Conservation (phyloP, 805 yeast species). For the Metschnikowia bowlesiae region DNA sequence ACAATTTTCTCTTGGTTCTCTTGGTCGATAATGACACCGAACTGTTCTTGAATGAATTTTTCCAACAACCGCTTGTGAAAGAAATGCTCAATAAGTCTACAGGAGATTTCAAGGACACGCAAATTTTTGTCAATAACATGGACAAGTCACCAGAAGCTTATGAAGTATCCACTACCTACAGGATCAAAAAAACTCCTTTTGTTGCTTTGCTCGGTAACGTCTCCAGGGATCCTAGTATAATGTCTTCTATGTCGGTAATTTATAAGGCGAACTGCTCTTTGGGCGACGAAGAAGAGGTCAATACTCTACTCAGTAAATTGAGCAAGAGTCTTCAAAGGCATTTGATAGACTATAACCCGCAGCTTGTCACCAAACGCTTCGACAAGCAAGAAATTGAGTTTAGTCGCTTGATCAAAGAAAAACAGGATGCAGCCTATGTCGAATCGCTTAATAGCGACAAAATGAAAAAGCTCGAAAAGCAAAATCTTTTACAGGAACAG, state of each 20-base stretch:
- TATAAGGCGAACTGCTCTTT: constrained; percentile 29
- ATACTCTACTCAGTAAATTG: constrained; percentile 17
- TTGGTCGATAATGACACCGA: constrained; percentile 25
- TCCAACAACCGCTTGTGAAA: constrained; percentile 16
- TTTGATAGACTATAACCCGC: constrained; percentile 33
- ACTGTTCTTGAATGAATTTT: constrained; percentile 16
- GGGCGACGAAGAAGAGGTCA: constrained; percentile 17
- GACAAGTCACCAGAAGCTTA: constrained; percentile 33
- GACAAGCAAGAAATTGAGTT: constrained; percentile 41
- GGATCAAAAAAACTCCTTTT: constrained; percentile 29
- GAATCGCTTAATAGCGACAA: constrained; percentile 48
- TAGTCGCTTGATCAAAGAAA: constrained; percentile 34
- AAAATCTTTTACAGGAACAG: constrained; percentile 14
- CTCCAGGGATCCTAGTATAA: constrained; percentile 29
- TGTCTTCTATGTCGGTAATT: constrained; percentile 37
- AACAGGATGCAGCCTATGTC: constrained; percentile 41
- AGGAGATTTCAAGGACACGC: constrained; percentile 27
- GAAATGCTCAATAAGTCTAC: constrained; percentile 15
- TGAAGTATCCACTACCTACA: constrained; percentile 34
- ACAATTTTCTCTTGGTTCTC: constrained; percentile 32
- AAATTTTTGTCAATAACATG: constrained; percentile 29
- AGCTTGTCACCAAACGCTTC: constrained; percentile 31
- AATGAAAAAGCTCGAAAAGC: constrained; percentile 46
- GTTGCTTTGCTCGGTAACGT: constrained; percentile 36
- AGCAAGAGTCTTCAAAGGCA: constrained; percentile 21